These are phyloP conservation scores for Volvox carteri DNA, from an alignment of 163 green algal species.

Conservation along the genomic window DNA sequence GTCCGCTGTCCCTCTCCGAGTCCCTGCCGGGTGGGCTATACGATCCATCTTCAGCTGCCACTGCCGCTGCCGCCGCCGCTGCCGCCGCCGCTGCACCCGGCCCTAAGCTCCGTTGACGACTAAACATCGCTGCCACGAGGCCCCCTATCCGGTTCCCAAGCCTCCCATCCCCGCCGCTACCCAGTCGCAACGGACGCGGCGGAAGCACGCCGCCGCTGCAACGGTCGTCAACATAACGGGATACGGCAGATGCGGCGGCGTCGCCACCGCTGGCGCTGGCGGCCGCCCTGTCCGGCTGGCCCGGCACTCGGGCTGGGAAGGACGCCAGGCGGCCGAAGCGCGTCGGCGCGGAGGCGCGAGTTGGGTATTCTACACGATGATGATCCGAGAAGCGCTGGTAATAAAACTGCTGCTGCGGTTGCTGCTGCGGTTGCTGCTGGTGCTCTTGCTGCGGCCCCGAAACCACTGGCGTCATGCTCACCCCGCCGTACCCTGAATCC, in stretches of 20 bases:
- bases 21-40: too few relatives aligned
- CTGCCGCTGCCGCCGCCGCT: too few relatives aligned
- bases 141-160: background rate
- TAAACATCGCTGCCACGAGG: constrained; percentile 21
- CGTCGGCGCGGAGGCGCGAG: background rate
- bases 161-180: constrained; percentile 14
- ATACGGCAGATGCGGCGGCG: background rate
- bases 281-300: background rate
- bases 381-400: too few relatives aligned
- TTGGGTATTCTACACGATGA: background rate
- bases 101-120: constrained; percentile 41
- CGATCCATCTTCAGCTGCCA: too few relatives aligned
- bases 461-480: background rate
- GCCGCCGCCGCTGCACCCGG: background rate
- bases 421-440: too few relatives aligned
- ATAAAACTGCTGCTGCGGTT: too few relatives aligned
- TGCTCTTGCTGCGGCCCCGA: background rate
- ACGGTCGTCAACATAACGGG: too few relatives aligned
- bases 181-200: background rate
- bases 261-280: background rate
- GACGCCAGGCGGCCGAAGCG: constrained; percentile 6
- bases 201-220: too few relatives aligned
- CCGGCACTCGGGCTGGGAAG: background rate
- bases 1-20: too few relatives aligned
- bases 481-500: background rate